Evolutionary conservation across 176 grass and related monocot species (phyloP), one percentile per base, ranked within the genome.

Genomic region (Triticum turgidum): DNA sequence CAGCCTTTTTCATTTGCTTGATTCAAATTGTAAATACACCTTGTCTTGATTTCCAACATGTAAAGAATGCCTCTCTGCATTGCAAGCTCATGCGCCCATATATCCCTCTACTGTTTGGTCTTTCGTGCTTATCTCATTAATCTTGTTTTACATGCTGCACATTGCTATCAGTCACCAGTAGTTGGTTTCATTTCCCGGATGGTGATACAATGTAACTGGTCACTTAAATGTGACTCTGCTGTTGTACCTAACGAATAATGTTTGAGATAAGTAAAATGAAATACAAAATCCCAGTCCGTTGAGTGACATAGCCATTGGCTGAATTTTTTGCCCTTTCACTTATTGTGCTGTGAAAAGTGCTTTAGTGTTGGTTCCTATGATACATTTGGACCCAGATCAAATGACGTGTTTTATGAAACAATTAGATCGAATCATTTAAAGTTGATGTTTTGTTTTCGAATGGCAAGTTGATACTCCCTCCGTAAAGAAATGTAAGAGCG

Each of bases 31-130:
- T 41, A 80, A 62, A 72, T 72, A 63, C 47, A 61, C 44, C 44
- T 15, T 14, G 47, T 73, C 65, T 11, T 86, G 29, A 69, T 69
- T 49, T 35, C 58, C 7, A 35, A 25, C 22, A 65, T 52, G 59
- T 34, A 15, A 74, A 83, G 82, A 74, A 33, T 56, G 73, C 73
- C 3, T 32, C 45, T 56, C 91, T 77, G 89, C 91, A 34, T 88
- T 94, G 78, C 90, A 98, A 89, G 97, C 74, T 95, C 81, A 82
- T 65, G 5, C 24, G 47, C 71, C 27, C 41, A 7, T 27, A 76
- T 77, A 63, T 2, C 62, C 14, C 59, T 84, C 5, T 85, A 49
- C 65, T 76, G 4, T 29, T 47, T 35, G 1, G 68, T 70, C 4
- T 21, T 37, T 13, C n/a, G 80, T 51, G 9, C 64, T 82, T 83